Base-by-base conservation (phyloP, 1,284 basidiomycete species). In the Puccinia novopanici region DNA sequence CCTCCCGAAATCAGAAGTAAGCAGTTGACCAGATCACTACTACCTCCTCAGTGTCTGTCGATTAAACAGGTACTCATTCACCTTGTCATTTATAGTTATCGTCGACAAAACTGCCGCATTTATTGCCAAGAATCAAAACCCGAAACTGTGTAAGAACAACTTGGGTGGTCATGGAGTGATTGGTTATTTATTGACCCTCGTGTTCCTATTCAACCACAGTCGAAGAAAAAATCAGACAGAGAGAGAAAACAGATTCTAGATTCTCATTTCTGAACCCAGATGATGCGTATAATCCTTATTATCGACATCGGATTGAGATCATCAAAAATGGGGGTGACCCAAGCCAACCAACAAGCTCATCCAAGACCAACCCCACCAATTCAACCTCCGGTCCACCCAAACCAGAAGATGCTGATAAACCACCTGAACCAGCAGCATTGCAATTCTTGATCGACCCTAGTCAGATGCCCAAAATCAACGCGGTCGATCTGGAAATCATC, bases 261-360 rank as follows among this genome's bases (percentile, higher is more conserved):
- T 98, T 98, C 89, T 93, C 94, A 80, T 98, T 98, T 88, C 89
- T 98, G 86, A 94, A 95, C 87, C 85, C 86, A 73, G 90, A 91
- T 80, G 95, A 98, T 88, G 93, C 95, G 83, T 98, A 96, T 88
- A 93, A 98, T 90, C 92, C 92, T 82, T 98, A 98, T 88, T 98
- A 98, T 86, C 90, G 92, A 85, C 91, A 95, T 88, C 91, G 92
- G 85, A 90, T 95, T 87, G 91, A 93, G 75, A 90, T 90, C 84
- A 89, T 93, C 82, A 87, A 90, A 81, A 89, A 91, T 71, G 92
- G 92, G 45, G 88, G 88, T 83, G 93, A 94, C 85, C 86, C 50
- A 15, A 71, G 22, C 75, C 74, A 75, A 37, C 57, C 75, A 19
- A 71, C 57, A 0, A 79, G 80, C 34, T 67, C 81, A 71, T 68